Evolutionary conservation across 805 yeast genomes (phyloP).

Genomic region (Candida hungchunana): DNA sequence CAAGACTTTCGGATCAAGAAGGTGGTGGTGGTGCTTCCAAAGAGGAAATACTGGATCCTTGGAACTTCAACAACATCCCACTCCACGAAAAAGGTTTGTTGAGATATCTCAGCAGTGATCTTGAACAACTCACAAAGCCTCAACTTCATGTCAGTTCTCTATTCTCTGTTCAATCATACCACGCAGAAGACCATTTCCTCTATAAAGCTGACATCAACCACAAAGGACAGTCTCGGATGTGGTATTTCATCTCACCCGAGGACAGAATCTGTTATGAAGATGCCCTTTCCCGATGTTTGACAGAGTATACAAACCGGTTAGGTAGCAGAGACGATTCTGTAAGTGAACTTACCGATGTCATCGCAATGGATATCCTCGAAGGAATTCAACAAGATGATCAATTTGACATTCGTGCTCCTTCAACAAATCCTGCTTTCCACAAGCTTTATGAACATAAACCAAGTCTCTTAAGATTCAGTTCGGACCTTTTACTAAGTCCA

Average conservation of each 20-base stretch:
- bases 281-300: slow-evolving; percentile 44
- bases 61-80: slow-evolving; percentile 59
- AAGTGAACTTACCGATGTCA: slow-evolving; percentile 12
- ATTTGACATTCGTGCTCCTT: slow-evolving; percentile 13
- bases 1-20: slow-evolving; percentile 24
- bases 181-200: slow-evolving; percentile 55
- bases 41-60: slow-evolving; percentile 31
- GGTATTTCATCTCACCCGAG: slow-evolving; percentile 62
- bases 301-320: slow-evolving; percentile 17
- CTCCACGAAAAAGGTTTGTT: slow-evolving; percentile 45
- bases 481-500: slow-evolving; percentile 49
- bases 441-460: slow-evolving; percentile 19
- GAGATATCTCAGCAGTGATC: slow-evolving; percentile 39
- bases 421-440: slow-evolving; percentile 16
- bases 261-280: slow-evolving; percentile 50
- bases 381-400: slow-evolving; percentile 16
- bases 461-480: slow-evolving; percentile 28
- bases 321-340: neutral
- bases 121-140: slow-evolving; percentile 39
- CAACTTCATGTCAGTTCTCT: slow-evolving; percentile 49
- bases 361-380: slow-evolving; percentile 19
- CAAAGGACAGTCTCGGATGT: slow-evolving; percentile 49
- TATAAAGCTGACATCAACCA: slow-evolving; percentile 51
- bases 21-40: neutral
- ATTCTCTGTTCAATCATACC: slow-evolving; percentile 54